Percentiles rank a stretch among this genome's conserved stretches.
phyloP scores from a whole-genome alignment of 352 stramenopile genomes.

The Pythium myriotylum region DNA sequence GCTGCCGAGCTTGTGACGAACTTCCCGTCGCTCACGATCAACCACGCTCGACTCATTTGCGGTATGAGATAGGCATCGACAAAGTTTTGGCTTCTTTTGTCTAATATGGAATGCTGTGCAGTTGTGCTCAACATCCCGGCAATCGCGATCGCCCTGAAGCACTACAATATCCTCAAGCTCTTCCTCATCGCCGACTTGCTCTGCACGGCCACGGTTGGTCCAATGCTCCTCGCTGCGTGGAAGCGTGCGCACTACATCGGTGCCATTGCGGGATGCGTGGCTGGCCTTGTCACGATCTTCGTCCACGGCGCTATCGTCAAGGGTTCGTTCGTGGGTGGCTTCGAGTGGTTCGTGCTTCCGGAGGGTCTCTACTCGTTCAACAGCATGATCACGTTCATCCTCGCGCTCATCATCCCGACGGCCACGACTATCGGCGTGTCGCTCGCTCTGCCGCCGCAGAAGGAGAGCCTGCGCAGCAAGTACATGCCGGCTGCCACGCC shows the following conservation, averaged over 20 bases:
- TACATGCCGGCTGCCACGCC: slow-evolving; percentile 36
- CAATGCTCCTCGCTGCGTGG: slow-evolving; percentile 72
- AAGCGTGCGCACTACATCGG: slow-evolving; percentile 41
- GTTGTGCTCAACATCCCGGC: slow-evolving; percentile 72
- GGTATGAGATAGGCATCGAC: not conserved
- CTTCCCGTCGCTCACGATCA: slow-evolving; percentile 61
- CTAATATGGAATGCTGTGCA: slow-evolving; percentile 11
- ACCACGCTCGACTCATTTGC: slow-evolving; percentile 58
- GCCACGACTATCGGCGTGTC: slow-evolving; percentile 60
- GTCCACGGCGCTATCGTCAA: slow-evolving; percentile 57
- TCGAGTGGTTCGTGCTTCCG: slow-evolving; percentile 76
- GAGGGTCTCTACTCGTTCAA: slow-evolving; percentile 75
- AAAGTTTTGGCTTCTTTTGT: too few species aligned
- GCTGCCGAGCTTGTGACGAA: slow-evolving; percentile 71
- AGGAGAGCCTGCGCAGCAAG: slow-evolving; percentile 24
- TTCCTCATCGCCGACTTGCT: slow-evolving; percentile 79
- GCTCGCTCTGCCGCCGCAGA: slow-evolving; percentile 38
- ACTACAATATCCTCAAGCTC: slow-evolving; percentile 70
- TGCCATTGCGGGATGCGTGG: slow-evolving; percentile 49
- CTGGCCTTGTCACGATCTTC: slow-evolving; percentile 74
- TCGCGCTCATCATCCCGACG: slow-evolving; percentile 63
- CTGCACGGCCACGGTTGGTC: slow-evolving; percentile 69
- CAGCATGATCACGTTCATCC: slow-evolving; percentile 84
- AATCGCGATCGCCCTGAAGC: slow-evolving; percentile 64
- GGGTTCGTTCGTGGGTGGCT: slow-evolving; percentile 70